phyloP scores from a whole-genome alignment of 139 green algal species.

The Tetraselmis striata region DNA sequence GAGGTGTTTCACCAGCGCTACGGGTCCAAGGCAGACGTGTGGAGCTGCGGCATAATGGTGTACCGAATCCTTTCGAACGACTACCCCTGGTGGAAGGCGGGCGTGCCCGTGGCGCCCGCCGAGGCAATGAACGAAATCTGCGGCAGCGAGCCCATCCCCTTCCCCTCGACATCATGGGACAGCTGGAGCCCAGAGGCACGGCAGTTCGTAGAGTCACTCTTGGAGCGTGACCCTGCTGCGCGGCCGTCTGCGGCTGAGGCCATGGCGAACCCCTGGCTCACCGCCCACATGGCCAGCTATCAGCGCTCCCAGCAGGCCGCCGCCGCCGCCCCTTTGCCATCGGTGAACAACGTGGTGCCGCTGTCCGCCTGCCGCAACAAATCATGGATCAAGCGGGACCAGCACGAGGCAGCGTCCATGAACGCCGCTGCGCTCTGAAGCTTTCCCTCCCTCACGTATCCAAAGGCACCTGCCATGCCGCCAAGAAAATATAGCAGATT shows the following conservation, averaged over 20 bases:
- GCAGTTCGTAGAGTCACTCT: background rate
- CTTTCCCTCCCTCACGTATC: too few relatives aligned
- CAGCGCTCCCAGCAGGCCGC: background rate
- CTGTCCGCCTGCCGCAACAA: too few relatives aligned
- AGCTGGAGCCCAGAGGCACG: background rate
- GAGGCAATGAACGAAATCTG: background rate
- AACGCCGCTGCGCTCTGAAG: too few relatives aligned
- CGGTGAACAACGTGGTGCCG: background rate
- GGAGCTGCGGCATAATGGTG: background rate
- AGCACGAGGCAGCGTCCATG: too few relatives aligned
- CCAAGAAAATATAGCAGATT: too few relatives aligned
- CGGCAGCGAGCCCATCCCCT: background rate
- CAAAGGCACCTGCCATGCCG: too few relatives aligned
- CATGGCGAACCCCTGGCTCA: background rate
- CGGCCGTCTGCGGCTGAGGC: background rate
- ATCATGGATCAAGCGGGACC: too few relatives aligned
- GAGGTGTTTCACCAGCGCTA: background rate
- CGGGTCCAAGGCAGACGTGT: background rate
- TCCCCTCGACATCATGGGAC: background rate
- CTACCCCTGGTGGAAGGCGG: background rate
- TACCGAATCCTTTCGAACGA: background rate
- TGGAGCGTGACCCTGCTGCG: background rate
- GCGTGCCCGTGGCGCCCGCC: background rate
- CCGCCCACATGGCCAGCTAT: background rate
- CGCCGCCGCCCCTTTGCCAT: too few relatives aligned